Evolutionary conservation across 768 basidiomycete genomes (phyloP), one percentile per base, ranked within the genome.

Genomic region (Hygrophoropsis aurantiaca): DNA sequence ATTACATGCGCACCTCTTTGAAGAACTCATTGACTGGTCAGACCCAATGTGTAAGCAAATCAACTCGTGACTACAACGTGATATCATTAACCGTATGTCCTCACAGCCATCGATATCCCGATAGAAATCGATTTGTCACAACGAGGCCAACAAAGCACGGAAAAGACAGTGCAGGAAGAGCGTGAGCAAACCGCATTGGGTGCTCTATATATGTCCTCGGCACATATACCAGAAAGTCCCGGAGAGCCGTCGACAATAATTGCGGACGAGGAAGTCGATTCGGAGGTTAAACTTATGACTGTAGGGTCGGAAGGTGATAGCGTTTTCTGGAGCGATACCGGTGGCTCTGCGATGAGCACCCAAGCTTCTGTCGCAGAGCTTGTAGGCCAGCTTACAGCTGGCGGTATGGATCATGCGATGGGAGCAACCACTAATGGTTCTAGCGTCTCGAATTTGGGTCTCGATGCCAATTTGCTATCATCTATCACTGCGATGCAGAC

Each of bases 21-120:
- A 92, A 71, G 90, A 92, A 71, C 76, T 81, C 47, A 73, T 90
- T 55, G 91, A 93, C 73, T 93, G 90, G 90, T 73, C 73, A 59
- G 91, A 93, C 60, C 90, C 88, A 49, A 65, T 78, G 58, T 73
- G 91, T 93, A 77, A 82, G 87, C 72, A 34, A 5, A 38, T 44
- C 47, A 33, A 49, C 58, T 49, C 33, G 41, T 49, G 20, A 57
- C 34, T 23, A 24, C 33, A 24, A 49, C 53, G 51, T 45, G 59
- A 56, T 60, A 42, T 57, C 55, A 56, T 44, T 57, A 57, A 30
- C 49, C 40, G 51, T 46, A 33, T 47, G 53, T 13, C 21, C 23
- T 32, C 47, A 4, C 60, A 90, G 88, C 70, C 32, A 65, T 90
- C 50, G 83, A 86, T 56, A 74, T 86, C 47, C 82, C 84, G 8